Evolutionary conservation across 352 stramenopile species (phyloP), one percentile per base, ranked within the genome.

Genomic region (Phytophthora pinifolia): DNA sequence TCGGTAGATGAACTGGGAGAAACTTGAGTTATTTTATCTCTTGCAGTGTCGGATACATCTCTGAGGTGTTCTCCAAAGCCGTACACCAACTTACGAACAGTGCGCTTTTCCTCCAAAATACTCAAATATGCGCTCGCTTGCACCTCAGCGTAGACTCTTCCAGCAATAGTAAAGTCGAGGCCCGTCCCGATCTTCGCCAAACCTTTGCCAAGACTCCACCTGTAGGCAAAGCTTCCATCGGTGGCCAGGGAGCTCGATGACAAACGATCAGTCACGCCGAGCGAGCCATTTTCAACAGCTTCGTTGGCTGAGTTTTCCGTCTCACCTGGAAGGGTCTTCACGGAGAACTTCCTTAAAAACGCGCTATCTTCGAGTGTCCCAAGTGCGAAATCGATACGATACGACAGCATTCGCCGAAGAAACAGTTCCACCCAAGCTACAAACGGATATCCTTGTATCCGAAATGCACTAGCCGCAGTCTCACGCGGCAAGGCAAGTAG

Each of bases 151-250:
- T 92, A 90, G 3, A 92, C 67, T 62, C 79, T 70, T n/a, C 82
- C 82, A 25, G 74, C 70, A 17, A 91, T 76, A 33, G 77, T 89
- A 36, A 86, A 88, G 42, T 91, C 86, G 13, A 70, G 42, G 1
- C 83, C 83, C 0, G 74, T 88, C n/a, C 83, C 83, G 43, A 92
- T 65, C 57, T 89, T 92, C 25, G 55, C 46, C 2, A 92, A 45
- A 0, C 80, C 80, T 6, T 62, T 63, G 1, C 35, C 36, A 9
- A 65, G 25, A 50, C 58, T 79, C 79, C 81, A 92, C 8, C 55
- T 70, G 46, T 87, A 92, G 9, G 84, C 32, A 53, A 81, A 91
- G 20, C 32, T 89, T n/a, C 80, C 81, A 53, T 90, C 76, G 0
- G 72, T 84, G 1, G 81, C 63, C 27, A 90, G 45, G 10, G 50